Conservation (phyloP, 169 alveolate genomes). For the Plasmodium relictum region DNA sequence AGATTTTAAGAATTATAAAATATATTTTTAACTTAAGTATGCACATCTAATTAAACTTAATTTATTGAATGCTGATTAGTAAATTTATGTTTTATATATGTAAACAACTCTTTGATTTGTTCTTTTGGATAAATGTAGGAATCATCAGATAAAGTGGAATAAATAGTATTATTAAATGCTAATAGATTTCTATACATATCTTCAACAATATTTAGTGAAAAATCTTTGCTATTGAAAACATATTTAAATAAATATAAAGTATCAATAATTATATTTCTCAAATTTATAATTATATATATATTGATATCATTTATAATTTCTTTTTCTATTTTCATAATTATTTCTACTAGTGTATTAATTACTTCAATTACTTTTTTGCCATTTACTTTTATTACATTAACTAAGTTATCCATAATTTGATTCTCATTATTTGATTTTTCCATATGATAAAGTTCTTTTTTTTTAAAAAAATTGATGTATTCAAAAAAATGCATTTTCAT, state of each 20-base stretch:
- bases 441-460: conserved; percentile 67
- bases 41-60: background rate
- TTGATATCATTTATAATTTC: conserved; percentile 44
- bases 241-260: conserved; percentile 62
- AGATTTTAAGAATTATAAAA: background rate
- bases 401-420: conserved; percentile 66
- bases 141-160: conserved; percentile 57
- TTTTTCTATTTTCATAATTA: conserved; percentile 49
- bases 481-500: conserved; percentile 60
- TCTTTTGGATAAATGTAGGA: conserved; percentile 52
- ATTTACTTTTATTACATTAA: conserved; percentile 46
- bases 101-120: conserved; percentile 62
- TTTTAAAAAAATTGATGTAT: conserved; percentile 65
- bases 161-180: conserved; percentile 21
- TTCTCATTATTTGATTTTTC: conserved; percentile 65
- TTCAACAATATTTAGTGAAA: conserved; percentile 46
- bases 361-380: conserved; percentile 46
- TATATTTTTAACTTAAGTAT: background rate
- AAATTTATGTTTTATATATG: conserved; percentile 44
- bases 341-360: conserved; percentile 61
- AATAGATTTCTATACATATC: conserved; percentile 41
- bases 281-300: conserved; percentile 33
- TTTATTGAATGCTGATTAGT: conserved; percentile 36
- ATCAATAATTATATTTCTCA: conserved; percentile 59
- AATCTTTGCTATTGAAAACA: conserved; percentile 48